Conservation (phyloP, 257 asterid species). For the Nicotiana sylvestris region DNA sequence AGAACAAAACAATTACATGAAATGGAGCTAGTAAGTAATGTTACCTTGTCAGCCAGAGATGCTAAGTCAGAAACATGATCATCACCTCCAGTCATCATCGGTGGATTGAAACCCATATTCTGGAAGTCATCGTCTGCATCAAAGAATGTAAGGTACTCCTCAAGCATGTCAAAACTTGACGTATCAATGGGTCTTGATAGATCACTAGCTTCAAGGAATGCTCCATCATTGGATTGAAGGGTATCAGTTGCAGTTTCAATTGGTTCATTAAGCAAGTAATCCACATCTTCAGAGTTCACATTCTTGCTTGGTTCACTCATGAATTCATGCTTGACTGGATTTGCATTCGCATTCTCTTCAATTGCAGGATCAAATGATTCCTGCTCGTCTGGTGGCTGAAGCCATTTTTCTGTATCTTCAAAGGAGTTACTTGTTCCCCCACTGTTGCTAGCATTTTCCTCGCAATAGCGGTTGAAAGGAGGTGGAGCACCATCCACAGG, state of each 20-base stretch:
- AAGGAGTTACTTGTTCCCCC: slow-evolving; percentile 42
- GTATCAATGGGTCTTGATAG: slow-evolving; percentile 50
- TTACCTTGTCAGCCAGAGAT: slow-evolving; percentile 40
- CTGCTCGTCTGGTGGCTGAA: slow-evolving; percentile 35
- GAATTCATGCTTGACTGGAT: slow-evolving; percentile 69
- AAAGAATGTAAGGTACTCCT: slow-evolving; percentile 57
- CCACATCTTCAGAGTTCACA: slow-evolving; percentile 33
- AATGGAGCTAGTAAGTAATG: not conserved
- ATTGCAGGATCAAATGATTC: slow-evolving; percentile 37
- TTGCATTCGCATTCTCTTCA: slow-evolving; percentile 30
- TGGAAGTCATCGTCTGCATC: slow-evolving; percentile 48
- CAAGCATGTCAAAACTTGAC: slow-evolving; percentile 53
- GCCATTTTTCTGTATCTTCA: slow-evolving; percentile 5
- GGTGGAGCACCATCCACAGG: slow-evolving; percentile 34
- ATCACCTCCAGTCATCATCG: slow-evolving; percentile 34
- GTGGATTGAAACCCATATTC: slow-evolving; percentile 37
- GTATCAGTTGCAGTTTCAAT: slow-evolving; percentile 41
- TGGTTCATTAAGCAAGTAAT: slow-evolving; percentile 65
- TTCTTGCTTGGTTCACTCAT: slow-evolving; percentile 67
- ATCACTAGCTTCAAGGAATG: slow-evolving; percentile 71
- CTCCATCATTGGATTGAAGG: slow-evolving; percentile 48
- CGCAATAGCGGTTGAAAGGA: slow-evolving; percentile 24
- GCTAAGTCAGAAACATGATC: slow-evolving; percentile 30
- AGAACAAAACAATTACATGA: not conserved
- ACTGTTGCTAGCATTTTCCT: slow-evolving; percentile 21